These are phyloP conservation scores for Pythium volutum DNA, from an alignment of 352 stramenopile genomes.

Conservation along the genomic window DNA sequence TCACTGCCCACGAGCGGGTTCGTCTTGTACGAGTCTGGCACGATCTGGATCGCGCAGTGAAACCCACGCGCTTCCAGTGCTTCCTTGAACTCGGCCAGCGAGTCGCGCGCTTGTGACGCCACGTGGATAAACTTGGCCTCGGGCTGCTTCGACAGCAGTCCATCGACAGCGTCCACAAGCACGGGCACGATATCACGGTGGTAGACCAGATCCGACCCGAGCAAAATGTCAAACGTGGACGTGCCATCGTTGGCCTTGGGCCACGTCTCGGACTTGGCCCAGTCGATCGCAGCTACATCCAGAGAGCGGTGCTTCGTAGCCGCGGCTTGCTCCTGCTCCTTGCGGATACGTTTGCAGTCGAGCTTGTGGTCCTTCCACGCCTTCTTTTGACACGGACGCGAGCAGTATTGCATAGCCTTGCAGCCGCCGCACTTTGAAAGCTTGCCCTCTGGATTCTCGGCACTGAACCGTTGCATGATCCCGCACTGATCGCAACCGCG, in stretches of 20 bases:
- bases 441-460: conserved; percentile 84
- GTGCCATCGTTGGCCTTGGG: conserved; percentile 29
- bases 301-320: conserved; percentile 26
- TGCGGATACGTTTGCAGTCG: conserved; percentile 70
- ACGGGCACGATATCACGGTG: conserved; percentile 79
- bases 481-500: conserved; percentile 64
- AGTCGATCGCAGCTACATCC: conserved; percentile 76
- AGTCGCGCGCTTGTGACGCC: conserved; percentile 76
- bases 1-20: conserved; percentile 78
- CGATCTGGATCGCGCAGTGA: conserved; percentile 50
- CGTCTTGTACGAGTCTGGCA: conserved; percentile 80
- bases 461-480: conserved; percentile 65
- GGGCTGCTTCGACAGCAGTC: conserved; percentile 36
- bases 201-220: conserved; percentile 87
- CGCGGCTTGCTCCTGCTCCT: conserved; percentile 28
- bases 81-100: conserved; percentile 79
- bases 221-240: conserved; percentile 59
- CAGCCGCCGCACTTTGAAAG: conserved; percentile 84
- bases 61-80: conserved; percentile 74
- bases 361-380: conserved; percentile 85
- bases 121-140: conserved; percentile 74
- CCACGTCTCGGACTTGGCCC: conserved; percentile 75
- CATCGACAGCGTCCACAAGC: conserved; percentile 77
- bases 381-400: conserved; percentile 81
- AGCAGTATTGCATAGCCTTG: conserved; percentile 77